Evolutionary conservation across 176 grass and related monocot species (phyloP).

Genomic region (Melocanna baccifera): DNA sequence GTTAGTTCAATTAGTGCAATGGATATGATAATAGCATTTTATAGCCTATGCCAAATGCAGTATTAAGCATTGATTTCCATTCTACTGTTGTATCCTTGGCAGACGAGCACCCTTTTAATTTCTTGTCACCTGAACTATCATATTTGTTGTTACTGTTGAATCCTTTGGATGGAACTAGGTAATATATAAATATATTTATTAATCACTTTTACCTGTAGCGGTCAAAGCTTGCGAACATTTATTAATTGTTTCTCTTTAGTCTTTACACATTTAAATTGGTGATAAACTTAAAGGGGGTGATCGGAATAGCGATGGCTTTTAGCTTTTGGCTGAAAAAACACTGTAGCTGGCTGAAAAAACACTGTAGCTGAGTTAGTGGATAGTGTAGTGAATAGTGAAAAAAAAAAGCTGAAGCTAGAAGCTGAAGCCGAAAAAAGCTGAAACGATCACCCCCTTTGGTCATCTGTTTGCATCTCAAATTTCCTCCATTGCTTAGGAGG

Average conservation of each 20-base stretch:
- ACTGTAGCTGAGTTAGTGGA: too few relatives aligned
- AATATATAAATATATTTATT: slow-evolving; percentile 3
- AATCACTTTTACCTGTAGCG: background rate
- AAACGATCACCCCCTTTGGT: too few relatives aligned
- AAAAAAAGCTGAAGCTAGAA: too few relatives aligned
- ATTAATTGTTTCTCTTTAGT: background rate
- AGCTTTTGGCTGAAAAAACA: too few relatives aligned
- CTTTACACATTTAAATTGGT: background rate
- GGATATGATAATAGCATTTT: background rate
- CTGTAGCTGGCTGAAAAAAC: too few relatives aligned
- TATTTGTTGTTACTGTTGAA: background rate
- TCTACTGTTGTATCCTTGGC: background rate
- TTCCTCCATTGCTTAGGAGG: slow-evolving; percentile 1
- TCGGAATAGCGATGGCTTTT: too few relatives aligned
- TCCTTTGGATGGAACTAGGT: background rate
- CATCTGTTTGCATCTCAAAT: slow-evolving; percentile 9
- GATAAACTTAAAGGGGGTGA: too few relatives aligned
- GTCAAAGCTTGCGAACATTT: background rate
- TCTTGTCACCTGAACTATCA: background rate
- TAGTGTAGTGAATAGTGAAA: too few relatives aligned
- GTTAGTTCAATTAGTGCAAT: background rate
- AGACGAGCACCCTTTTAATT: background rate
- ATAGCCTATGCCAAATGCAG: background rate
- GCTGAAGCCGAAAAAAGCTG: too few relatives aligned
- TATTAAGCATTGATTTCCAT: background rate